Percentiles rank a stretch among this genome's conserved stretches.
Evolutionary conservation across 1,284 basidiomycete species (phyloP).

Genomic region (Trametes pubescens): DNA sequence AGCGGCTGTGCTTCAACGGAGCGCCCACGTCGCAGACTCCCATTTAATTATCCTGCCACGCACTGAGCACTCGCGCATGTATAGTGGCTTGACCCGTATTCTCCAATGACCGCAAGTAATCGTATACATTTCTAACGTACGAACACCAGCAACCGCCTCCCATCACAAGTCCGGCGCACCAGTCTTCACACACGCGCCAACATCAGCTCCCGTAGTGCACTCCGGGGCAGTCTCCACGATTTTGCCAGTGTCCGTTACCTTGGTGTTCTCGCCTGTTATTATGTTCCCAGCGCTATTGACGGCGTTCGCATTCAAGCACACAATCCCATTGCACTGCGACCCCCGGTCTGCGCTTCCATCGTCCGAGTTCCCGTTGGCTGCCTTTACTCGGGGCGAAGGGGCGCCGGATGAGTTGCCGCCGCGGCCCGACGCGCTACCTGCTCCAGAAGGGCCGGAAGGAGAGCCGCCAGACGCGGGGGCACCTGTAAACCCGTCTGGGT

Average conservation of each 20-base stretch:
- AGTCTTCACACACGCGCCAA: background rate
- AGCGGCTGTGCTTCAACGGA: constrained; percentile 13
- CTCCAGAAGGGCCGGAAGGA: background rate
- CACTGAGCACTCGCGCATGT: too few species aligned
- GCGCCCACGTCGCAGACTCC: background rate
- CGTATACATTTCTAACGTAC: background rate
- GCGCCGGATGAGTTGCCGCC: background rate
- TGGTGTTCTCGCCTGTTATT: background rate
- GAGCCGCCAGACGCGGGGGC: background rate
- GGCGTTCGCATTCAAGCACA: background rate
- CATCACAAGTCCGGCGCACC: background rate
- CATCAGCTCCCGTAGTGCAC: background rate
- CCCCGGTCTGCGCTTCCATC: background rate
- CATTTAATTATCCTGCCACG: too few species aligned
- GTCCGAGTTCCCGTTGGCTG: background rate
- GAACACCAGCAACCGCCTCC: background rate
- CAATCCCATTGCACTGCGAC: background rate
- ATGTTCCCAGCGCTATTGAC: background rate
- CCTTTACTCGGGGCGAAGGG: background rate
- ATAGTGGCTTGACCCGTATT: background rate
- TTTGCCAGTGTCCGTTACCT: background rate
- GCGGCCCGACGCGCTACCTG: background rate
- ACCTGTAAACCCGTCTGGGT: background rate
- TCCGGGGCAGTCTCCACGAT: background rate
- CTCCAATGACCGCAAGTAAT: background rate